Conservation (phyloP, 106 monocot species). For the Apostasia ramifera region DNA sequence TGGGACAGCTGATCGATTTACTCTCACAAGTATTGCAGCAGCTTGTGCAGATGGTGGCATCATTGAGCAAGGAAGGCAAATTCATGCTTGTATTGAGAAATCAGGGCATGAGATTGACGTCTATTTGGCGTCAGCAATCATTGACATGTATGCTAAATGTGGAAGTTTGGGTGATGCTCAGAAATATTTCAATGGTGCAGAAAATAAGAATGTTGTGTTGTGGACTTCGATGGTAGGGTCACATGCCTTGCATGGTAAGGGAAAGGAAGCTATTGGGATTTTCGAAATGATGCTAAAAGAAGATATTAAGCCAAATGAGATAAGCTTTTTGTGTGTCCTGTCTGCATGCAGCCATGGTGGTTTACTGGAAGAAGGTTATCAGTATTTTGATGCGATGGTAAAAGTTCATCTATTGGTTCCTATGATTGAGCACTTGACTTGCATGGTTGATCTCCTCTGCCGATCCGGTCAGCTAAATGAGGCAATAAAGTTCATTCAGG, state of each 20-base stretch:
- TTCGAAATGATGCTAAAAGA: constrained; percentile 52
- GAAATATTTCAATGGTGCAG: constrained; percentile 23
- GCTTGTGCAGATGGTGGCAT: constrained; percentile 62
- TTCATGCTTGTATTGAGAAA: constrained; percentile 66
- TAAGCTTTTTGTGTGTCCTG: constrained; percentile 50
- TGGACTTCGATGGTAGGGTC: constrained; percentile 69
- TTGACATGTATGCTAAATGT: constrained; percentile 83
- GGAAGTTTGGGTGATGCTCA: constrained; percentile 65
- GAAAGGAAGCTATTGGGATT: constrained; percentile 38
- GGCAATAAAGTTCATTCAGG: constrained; percentile 59
- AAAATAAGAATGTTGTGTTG: constrained; percentile 32
- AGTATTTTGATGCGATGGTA: constrained; percentile 59
- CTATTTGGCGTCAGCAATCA: constrained; percentile 42
- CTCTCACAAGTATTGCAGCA: constrained; percentile 55
- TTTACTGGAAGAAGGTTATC: constrained; percentile 41
- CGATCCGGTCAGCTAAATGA: constrained; percentile 43
- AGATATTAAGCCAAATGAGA: constrained; percentile 75
- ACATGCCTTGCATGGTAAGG: constrained; percentile 57
- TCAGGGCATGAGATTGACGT: constrained; percentile 45
- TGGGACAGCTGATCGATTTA: constrained; percentile 27
- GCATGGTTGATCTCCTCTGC: constrained; percentile 77
- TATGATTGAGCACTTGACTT: constrained; percentile 58
- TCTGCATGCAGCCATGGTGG: constrained; percentile 76
- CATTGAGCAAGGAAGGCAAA: constrained; percentile 53
- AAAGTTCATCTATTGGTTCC: constrained; percentile 47